Evolutionary conservation across 2,329 filamentous ascomycete genomes (phyloP).

Genomic region (Exophiala calicioides): DNA sequence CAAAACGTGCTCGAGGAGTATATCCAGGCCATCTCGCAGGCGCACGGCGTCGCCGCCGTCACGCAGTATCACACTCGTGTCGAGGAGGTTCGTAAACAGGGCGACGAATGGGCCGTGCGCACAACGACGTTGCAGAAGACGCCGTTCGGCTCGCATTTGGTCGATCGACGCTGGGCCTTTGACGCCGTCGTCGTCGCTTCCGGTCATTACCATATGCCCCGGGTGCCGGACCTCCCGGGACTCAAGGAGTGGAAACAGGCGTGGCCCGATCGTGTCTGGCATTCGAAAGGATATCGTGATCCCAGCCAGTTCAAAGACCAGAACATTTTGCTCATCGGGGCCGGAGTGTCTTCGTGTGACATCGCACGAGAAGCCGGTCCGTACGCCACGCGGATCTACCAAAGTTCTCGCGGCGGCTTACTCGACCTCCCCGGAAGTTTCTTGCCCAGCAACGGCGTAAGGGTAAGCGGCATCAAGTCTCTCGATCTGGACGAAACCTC

Average conservation of each 20-base stretch:
- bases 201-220: slow-evolving; percentile 56
- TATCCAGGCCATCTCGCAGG: slow-evolving; percentile 58
- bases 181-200: slow-evolving; percentile 56
- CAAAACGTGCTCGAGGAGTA: slow-evolving; percentile 61
- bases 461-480: slow-evolving; percentile 54
- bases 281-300: slow-evolving; percentile 55
- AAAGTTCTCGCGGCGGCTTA: slow-evolving; percentile 60
- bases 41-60: slow-evolving; percentile 52
- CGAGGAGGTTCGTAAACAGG: slow-evolving; percentile 51
- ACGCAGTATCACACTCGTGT: slow-evolving; percentile 64
- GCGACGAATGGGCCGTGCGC: slow-evolving; percentile 53
- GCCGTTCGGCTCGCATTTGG: slow-evolving; percentile 11
- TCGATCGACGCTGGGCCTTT: slow-evolving; percentile 39
- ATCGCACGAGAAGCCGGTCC: slow-evolving; percentile 55
- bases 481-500: slow-evolving; percentile 42
- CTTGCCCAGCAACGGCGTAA: slow-evolving; percentile 55
- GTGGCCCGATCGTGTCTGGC: slow-evolving; percentile 49
- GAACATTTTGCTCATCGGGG: slow-evolving; percentile 58
- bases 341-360: slow-evolving; percentile 57
- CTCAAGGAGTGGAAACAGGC: slow-evolving; percentile 48
- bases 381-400: slow-evolving; percentile 49
- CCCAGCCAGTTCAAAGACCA: slow-evolving; percentile 55
- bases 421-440: slow-evolving; percentile 60
- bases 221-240: slow-evolving; percentile 52
- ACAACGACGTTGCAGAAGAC: slow-evolving; percentile 46